A percentile compares a stretch with the other conserved stretches of the same genome.
phyloP scores from a whole-genome alignment of 306 rosid genomes.

The Cucumis sativus region Cucumber_9930_V3 NC_026660.2:22843501-22844000 shows the following conservation, averaged over 20 bases:
- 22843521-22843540: conserved; percentile 56
- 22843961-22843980: conserved; percentile 22
- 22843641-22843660: conserved; percentile 69
- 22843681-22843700: conserved; percentile 74
- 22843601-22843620: conserved; percentile 30
- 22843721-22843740: conserved; percentile 52
- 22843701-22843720: conserved; percentile 56
- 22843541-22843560: conserved; percentile 56
- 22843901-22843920: conserved; percentile 37
- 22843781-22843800: conserved; percentile 12
- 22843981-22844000: neutral
- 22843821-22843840: conserved; percentile 10
- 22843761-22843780: conserved; percentile 57
- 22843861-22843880: conserved; percentile 24
- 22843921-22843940: conserved; percentile 39
- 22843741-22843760: conserved; percentile 61
- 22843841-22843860: neutral
- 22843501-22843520: conserved; percentile 84
- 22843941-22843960: conserved; percentile 41
- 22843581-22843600: conserved; percentile 55
- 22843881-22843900: conserved; percentile 28
- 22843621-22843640: conserved; percentile 56
- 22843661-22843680: conserved; percentile 83
- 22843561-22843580: conserved; percentile 64
- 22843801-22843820: conserved; percentile 27